These are phyloP conservation scores for Pseudocercospora cruenta DNA, from an alignment of 2,329 filamentous ascomycete genomes.

Conservation along the genomic window DNA sequence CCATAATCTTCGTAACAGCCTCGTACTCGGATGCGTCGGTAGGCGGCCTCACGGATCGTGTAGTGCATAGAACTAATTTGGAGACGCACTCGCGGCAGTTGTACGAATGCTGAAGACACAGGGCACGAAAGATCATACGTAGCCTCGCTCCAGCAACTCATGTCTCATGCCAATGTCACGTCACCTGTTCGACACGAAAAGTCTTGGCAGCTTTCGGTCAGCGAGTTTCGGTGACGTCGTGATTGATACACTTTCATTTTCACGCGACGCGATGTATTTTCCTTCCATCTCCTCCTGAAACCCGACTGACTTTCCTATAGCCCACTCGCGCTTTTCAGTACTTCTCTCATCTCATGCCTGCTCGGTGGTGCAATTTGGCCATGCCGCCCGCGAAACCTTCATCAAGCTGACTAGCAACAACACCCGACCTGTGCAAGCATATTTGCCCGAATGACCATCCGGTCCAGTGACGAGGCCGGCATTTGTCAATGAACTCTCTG, in stretches of 20 bases:
- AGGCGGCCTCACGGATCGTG: background rate
- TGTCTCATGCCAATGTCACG: no score
- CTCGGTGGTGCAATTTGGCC: background rate
- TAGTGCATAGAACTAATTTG: background rate
- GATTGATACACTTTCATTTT: background rate
- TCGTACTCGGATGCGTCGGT: background rate
- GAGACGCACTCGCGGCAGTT: background rate
- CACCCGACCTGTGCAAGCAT: background rate
- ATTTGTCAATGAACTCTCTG: background rate
- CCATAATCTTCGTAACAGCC: background rate
- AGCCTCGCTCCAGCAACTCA: no score
- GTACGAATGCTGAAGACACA: no score
- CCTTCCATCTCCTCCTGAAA: background rate
- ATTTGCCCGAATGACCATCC: background rate
- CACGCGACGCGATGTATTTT: background rate
- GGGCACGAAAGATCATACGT: no score
- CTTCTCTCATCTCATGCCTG: background rate
- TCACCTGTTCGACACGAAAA: no score
- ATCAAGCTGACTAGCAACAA: background rate
- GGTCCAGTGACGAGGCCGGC: background rate
- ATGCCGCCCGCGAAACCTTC: background rate
- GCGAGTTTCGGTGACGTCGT: background rate
- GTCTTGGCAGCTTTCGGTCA: background rate
- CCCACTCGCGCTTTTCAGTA: no score
- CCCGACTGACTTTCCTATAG: background rate